phyloP scores from a whole-genome alignment of 352 stramenopile genomes.

The Globisporangium emineosum region DNA sequence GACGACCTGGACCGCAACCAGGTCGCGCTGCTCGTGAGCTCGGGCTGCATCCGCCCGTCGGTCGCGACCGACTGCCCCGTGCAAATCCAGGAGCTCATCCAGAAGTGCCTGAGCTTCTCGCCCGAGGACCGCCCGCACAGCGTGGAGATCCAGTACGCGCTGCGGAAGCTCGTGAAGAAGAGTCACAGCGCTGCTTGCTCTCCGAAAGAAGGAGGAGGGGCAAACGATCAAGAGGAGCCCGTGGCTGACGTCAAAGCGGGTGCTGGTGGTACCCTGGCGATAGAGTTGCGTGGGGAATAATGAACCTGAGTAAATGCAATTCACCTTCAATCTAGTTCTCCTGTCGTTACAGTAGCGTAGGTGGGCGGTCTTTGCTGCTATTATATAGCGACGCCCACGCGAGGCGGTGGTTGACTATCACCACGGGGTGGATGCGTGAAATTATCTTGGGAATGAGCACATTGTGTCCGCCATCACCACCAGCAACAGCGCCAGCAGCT shows the following conservation, averaged over 20 bases:
- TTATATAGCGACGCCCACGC: neutral
- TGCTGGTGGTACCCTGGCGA: neutral
- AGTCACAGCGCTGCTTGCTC: neutral
- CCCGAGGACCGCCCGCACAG: slow-evolving; percentile 30
- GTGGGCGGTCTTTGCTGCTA: neutral
- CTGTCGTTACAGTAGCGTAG: no score
- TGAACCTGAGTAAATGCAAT: neutral
- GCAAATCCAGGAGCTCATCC: slow-evolving; percentile 43
- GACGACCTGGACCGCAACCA: slow-evolving; percentile 35
- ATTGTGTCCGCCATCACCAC: neutral
- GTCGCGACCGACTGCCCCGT: slow-evolving; percentile 42
- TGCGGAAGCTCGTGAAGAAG: slow-evolving; percentile 33
- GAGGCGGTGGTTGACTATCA: slow-evolving; percentile 11
- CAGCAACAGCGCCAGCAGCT: neutral
- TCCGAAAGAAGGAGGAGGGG: neutral
- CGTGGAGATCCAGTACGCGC: slow-evolving; percentile 36
- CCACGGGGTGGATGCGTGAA: neutral
- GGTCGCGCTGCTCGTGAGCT: slow-evolving; percentile 48
- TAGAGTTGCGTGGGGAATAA: neutral
- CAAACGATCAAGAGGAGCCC: neutral
- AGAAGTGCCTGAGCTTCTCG: slow-evolving; percentile 45
- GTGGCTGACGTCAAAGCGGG: neutral
- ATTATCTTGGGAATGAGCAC: slow-evolving; percentile 3
- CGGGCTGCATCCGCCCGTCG: slow-evolving; percentile 39
- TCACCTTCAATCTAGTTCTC: no score